Percentiles rank a stretch among this genome's conserved stretches.
phyloP scores from a whole-genome alignment of 371 early-diverging fungal genomes.

The Blastocladiella emersonii region DNA sequence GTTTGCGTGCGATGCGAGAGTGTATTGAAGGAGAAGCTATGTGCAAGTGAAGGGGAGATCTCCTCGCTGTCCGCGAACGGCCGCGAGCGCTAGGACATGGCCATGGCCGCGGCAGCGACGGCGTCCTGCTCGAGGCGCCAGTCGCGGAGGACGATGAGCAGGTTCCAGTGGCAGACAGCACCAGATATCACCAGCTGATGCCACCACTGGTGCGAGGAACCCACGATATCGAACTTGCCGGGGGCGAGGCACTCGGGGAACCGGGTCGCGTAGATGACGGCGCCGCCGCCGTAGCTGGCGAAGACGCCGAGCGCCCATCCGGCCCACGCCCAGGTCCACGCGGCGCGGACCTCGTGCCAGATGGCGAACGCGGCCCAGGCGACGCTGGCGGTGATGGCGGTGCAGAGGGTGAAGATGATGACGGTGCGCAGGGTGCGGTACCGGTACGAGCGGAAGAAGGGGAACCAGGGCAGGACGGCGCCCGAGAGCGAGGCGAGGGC shows the following conservation, averaged over 20 bases:
- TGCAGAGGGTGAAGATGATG: neutral
- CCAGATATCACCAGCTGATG: slow-evolving; percentile 16
- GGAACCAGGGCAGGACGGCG: neutral
- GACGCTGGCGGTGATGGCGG: neutral
- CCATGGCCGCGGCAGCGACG: too few species aligned
- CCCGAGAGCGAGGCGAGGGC: neutral
- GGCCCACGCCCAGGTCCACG: neutral
- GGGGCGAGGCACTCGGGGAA: slow-evolving; percentile 20
- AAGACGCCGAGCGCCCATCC: neutral
- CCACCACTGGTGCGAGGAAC: slow-evolving; percentile 25
- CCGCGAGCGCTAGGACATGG: too few species aligned
- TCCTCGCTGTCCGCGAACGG: too few species aligned
- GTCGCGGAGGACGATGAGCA: neutral
- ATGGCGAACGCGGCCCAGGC: neutral
- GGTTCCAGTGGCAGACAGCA: slow-evolving; percentile 6
- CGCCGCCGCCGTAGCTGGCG: neutral
- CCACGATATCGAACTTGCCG: slow-evolving; percentile 21
- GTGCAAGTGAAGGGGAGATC: too few species aligned
- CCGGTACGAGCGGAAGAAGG: slow-evolving; percentile 1
- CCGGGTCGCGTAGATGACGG: slow-evolving; percentile 14
- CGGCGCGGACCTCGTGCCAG: neutral
- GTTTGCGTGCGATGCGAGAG: too few species aligned
- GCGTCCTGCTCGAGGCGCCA: neutral
- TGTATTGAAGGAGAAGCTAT: too few species aligned
- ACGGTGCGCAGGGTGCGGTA: neutral